A percentile compares a stretch with the other conserved stretches of the same genome.
Conservation (phyloP, 768 basidiomycete genomes). For the Rhizopogon sp. region DNA sequence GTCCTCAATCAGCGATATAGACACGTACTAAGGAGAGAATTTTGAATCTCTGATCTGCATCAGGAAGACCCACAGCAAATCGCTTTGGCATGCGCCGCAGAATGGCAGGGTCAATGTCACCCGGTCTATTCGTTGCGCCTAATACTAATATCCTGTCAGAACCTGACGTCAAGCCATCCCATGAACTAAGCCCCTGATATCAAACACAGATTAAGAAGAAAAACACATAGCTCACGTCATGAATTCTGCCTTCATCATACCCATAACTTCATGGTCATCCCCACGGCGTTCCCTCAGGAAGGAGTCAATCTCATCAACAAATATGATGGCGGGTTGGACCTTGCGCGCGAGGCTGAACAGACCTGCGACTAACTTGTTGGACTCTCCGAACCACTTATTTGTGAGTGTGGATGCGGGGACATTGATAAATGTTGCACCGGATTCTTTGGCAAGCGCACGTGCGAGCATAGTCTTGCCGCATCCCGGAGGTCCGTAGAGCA, state of each 20-base stretch:
- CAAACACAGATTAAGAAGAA: constrained; percentile 1
- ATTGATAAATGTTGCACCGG: constrained; percentile 95
- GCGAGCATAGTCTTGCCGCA: constrained; percentile 99
- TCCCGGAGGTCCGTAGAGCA: constrained; percentile 94
- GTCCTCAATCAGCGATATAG: background rate
- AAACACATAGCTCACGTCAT: constrained; percentile 63
- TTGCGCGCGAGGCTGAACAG: constrained; percentile 92
- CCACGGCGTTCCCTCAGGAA: constrained; percentile 84
- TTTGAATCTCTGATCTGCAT: constrained; percentile 70
- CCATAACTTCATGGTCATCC: constrained; percentile 95
- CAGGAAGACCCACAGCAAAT: constrained; percentile 81
- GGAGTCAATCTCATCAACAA: constrained; percentile 98
- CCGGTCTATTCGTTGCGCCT: constrained; percentile 93
- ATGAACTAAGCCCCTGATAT: constrained; percentile 48
- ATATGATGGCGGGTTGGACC: constrained; percentile 93
- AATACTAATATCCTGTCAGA: constrained; percentile 83
- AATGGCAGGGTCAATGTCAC: constrained; percentile 85
- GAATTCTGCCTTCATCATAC: constrained; percentile 97
- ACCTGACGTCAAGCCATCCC: constrained; percentile 89
- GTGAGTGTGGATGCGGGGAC: constrained; percentile 70
- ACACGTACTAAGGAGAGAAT: constrained; percentile 71
- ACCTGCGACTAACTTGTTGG: constrained; percentile 93
- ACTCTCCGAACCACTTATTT: constrained; percentile 85
- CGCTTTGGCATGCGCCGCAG: constrained; percentile 98
- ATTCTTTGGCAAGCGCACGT: constrained; percentile 95